Percentiles rank a stretch among this genome's conserved stretches.
Evolutionary conservation across 192 early-diverging fungal genomes (phyloP).

Genomic region (Rhizophagus clarus): DNA sequence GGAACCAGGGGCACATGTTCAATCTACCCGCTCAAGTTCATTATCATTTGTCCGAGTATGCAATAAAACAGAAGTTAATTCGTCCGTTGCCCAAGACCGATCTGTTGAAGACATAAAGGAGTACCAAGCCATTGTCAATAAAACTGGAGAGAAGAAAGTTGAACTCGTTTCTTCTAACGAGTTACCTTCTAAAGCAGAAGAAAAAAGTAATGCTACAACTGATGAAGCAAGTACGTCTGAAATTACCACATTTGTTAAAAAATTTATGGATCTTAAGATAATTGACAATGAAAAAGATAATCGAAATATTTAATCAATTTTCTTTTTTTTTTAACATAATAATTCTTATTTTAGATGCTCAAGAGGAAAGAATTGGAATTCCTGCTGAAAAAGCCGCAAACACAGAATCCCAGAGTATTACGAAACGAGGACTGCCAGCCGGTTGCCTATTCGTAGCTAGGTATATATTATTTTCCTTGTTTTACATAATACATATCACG

Average conservation of each 20-base stretch:
- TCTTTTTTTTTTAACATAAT: not conserved
- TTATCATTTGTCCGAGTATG: no score
- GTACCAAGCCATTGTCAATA: not conserved
- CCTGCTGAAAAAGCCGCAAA: not conserved
- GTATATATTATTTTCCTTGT: slow-evolving; percentile 34
- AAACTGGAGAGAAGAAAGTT: not conserved
- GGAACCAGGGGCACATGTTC: no score
- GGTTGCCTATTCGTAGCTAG: slow-evolving; percentile 80
- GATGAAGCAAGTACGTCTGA: no score
- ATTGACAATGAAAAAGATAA: not conserved
- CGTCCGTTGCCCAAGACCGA: no score
- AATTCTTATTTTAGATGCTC: not conserved
- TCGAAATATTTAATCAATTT: not conserved
- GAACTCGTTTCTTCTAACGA: no score
- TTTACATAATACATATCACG: not conserved
- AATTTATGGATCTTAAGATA: not conserved
- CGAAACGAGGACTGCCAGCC: slow-evolving; percentile 43
- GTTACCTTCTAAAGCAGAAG: no score
- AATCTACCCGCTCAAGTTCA: no score
- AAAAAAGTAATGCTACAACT: no score
- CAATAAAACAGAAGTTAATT: no score
- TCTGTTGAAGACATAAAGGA: not conserved
- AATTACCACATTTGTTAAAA: no score
- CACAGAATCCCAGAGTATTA: not conserved
- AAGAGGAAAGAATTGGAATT: not conserved